Percentiles rank a stretch among this genome's conserved stretches.
Conservation (phyloP, 345 rosid species). For the Hibiscus tridactylites region DNA sequence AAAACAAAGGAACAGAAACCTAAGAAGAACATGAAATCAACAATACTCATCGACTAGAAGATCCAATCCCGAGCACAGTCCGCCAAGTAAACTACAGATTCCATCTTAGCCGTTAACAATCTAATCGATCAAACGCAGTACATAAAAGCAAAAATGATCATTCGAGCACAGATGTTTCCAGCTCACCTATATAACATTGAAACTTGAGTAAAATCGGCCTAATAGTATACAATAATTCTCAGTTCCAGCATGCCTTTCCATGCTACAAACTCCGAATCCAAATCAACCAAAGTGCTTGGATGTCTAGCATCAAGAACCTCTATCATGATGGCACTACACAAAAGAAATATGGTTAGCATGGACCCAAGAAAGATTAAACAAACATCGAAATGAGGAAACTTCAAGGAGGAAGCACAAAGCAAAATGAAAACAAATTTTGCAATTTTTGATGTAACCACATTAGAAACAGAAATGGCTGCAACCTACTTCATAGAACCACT, state of each 20-base stretch:
- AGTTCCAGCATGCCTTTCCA: neutral
- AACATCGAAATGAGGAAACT: neutral
- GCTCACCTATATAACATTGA: neutral
- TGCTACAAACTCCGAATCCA: neutral
- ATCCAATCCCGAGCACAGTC: neutral
- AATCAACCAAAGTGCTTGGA: neutral
- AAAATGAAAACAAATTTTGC: no score
- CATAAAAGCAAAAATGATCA: neutral
- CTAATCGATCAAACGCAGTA: neutral
- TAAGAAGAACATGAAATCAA: neutral
- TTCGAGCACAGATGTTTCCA: neutral
- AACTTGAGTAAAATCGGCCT: no score
- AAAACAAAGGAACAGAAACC: no score
- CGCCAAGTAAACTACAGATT: neutral
- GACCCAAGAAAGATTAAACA: neutral
- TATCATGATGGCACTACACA: conserved; percentile 3
- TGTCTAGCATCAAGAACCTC: neutral
- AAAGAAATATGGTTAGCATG: neutral
- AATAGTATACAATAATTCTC: neutral
- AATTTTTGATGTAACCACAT: no score
- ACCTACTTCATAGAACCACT: neutral
- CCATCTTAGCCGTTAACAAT: neutral
- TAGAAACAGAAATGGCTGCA: neutral
- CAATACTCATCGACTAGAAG: neutral
- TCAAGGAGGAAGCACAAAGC: neutral